Conservation (phyloP, 768 basidiomycete species). For the Hydnomerulius pinastri region DNA sequence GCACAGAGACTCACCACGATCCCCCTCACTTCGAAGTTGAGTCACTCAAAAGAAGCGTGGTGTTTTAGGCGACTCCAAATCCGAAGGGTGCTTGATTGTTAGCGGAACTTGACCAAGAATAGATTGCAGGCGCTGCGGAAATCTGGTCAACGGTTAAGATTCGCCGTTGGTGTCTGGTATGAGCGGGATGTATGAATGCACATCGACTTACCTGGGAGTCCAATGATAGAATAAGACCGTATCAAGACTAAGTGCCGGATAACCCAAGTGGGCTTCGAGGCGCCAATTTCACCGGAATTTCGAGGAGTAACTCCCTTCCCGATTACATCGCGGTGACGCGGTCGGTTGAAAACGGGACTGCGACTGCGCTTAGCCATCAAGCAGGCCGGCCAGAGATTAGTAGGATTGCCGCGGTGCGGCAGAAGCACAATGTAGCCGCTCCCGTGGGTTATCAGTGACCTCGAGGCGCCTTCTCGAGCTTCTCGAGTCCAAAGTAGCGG, state of each 20-base stretch:
- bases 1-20: not conserved
- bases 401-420: not conserved
- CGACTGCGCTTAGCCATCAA: not conserved
- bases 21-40: too few relatives aligned
- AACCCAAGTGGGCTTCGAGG: too few relatives aligned
- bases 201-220: too few relatives aligned
- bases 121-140: too few relatives aligned
- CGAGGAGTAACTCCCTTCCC: not conserved
- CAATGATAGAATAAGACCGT: too few relatives aligned
- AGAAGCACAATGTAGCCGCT: not conserved
- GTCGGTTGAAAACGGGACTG: not conserved
- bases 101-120: not conserved
- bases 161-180: too few relatives aligned
- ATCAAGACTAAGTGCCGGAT: too few relatives aligned
- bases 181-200: too few relatives aligned
- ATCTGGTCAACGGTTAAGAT: too few relatives aligned
- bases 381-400: not conserved
- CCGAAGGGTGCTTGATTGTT: too few relatives aligned
- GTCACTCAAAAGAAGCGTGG: not conserved
- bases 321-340: not conserved
- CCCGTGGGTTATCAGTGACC: not conserved
- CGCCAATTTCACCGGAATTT: too few relatives aligned
- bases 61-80: too few relatives aligned
- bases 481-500: not conserved
- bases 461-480: not conserved